Percentiles rank a stretch among this genome's conserved stretches.
These are phyloP conservation scores for Clarireedia hainanense DNA, from an alignment of 2,329 filamentous ascomycete species.

Conservation along the genomic window DNA sequence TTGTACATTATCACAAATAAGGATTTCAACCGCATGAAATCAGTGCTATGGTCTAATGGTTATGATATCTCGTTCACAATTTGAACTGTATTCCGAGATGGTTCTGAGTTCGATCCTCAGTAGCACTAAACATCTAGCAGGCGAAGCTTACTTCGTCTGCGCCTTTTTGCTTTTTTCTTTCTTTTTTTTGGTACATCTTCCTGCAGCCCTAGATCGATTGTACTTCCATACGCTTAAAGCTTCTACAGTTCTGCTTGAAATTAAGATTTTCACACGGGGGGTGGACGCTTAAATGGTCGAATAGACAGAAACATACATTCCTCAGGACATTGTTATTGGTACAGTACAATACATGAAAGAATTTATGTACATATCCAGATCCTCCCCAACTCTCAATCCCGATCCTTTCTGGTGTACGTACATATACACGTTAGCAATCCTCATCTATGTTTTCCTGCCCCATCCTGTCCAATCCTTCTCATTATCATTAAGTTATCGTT, in stretches of 20 bases:
- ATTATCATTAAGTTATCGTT: neutral
- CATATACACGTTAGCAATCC: no score
- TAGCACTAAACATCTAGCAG: conserved; percentile 9
- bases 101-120: conserved; percentile 29
- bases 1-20: neutral
- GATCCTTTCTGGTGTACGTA: neutral
- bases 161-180: neutral
- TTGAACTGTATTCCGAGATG: conserved; percentile 26
- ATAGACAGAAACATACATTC: no score
- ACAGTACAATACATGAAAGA: no score
- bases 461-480: neutral
- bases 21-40: neutral
- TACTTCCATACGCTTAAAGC: no score
- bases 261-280: no score
- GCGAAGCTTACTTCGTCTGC: no score
- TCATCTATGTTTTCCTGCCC: no score
- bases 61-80: conserved; percentile 30
- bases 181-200: neutral
- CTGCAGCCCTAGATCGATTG: neutral
- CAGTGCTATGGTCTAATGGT: conserved; percentile 14
- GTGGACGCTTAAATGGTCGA: no score
- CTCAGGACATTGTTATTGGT: no score
- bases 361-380: no score
- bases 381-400: no score
- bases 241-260: no score